Evolutionary conservation across 2,329 filamentous ascomycete species (phyloP), one percentile per base, ranked within the genome.

Genomic region (Cladosporium colombiae): DNA sequence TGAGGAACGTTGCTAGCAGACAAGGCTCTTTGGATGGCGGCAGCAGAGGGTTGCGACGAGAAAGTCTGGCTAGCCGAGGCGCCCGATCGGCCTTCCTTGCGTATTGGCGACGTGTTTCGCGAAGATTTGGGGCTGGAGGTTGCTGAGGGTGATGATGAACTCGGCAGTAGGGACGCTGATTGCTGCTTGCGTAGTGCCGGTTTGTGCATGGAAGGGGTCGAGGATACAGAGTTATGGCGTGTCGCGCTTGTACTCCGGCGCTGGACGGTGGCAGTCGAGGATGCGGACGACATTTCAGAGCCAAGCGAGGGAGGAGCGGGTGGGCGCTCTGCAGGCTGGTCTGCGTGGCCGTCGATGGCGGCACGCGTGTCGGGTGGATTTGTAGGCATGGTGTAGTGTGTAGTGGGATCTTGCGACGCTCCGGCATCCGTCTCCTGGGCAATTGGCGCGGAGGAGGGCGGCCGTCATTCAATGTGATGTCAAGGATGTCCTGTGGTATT

Each of bases 1-100:
- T 86, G 84, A 8, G 91, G 89, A 58, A 88, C 89, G 69, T 83
- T 88, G 40, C 88, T 81, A 44, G 90, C 85, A 18, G 91, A 90
- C 58, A 94, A 81, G 66, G 88, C 86, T 75, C 88, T 86, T 77
- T 90, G 85, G 65, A 88, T 82, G 23, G 88, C 82, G 27, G 87
- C 84, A 29, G 88, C 84, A 60, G 88, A 87, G 40, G 88, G 84
- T 64, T 85, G 81, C 65, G 81, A 84, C 65, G 76, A 77, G 58
- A 74, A 73, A 25, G 75, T 68, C 56, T 59, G 53, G 33, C 68
- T 74, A 11, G 77, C 68, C 35, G 78, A 67, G 62, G 72, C 69
- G 16, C 66, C 60, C 13, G 74, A 77, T 62, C 80, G 74, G 69
- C 80, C 82, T 73, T 79, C 82, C 72, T 79, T 81, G 65, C 81